Evolutionary conservation across 768 basidiomycete species (phyloP).

Genomic region (Xerocomus potaroensis): DNA sequence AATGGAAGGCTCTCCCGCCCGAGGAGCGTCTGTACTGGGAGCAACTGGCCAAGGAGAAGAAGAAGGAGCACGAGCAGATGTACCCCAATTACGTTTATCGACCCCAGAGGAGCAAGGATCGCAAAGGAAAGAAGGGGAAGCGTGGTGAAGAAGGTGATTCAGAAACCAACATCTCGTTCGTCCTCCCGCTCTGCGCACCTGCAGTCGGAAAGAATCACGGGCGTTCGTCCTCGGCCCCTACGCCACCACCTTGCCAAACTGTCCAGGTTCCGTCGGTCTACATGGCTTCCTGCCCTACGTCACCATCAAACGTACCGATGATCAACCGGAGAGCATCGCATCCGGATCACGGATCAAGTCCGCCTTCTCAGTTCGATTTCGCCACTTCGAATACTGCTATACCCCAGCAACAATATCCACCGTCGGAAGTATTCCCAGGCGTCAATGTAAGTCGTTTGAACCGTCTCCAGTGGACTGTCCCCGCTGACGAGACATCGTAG

Average conservation of each 20-base stretch:
- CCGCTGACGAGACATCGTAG: too few species aligned
- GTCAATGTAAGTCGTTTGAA: conserved; percentile 38
- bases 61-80: conserved; percentile 71
- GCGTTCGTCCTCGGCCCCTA: conserved; percentile 57
- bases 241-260: conserved; percentile 61
- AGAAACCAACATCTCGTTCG: conserved; percentile 49
- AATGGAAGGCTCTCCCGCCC: conserved; percentile 65
- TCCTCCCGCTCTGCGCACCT: conserved; percentile 36
- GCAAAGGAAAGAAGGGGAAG: conserved; percentile 45
- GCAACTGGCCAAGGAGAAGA: conserved; percentile 70
- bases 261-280: conserved; percentile 65
- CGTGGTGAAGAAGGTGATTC: conserved; percentile 42
- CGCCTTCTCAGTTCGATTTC: conserved; percentile 51
- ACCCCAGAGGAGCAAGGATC: conserved; percentile 52
- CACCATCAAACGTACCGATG: conserved; percentile 51
- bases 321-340: conserved; percentile 58
- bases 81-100: conserved; percentile 79
- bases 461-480: conserved; percentile 5
- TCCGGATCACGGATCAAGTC: conserved; percentile 44
- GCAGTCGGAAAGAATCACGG: conserved; percentile 40
- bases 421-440: conserved; percentile 24
- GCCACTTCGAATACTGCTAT: conserved; percentile 43
- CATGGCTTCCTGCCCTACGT: conserved; percentile 62
- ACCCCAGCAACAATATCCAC: conserved; percentile 37
- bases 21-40: conserved; percentile 76